phyloP scores from a whole-genome alignment of 495 filamentous ascomycete genomes.

The Talaromyces proteolyticus region DNA sequence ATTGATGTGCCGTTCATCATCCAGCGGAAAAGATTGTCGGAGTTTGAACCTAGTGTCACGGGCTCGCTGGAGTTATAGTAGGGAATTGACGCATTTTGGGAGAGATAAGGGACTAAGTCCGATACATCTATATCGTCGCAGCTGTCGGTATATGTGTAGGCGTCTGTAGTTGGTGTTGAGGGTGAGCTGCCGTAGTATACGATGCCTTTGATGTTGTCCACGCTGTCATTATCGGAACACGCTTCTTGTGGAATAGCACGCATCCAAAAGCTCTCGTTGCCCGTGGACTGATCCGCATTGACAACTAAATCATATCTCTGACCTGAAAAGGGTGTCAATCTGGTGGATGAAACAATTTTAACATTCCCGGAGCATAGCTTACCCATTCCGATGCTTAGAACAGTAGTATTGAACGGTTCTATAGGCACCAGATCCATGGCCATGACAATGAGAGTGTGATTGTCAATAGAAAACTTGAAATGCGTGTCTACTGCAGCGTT shows the following conservation, averaged over 20 bases:
- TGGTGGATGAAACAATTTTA: not conserved
- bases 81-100: not conserved
- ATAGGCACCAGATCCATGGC: slow-evolving; percentile 42
- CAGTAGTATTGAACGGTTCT: slow-evolving; percentile 14
- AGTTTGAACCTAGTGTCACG: slow-evolving; percentile 10
- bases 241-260: slow-evolving; percentile 45
- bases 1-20: slow-evolving; percentile 22
- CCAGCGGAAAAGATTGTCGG: slow-evolving; percentile 16
- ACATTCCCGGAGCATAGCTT: not conserved
- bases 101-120: slow-evolving; percentile 26
- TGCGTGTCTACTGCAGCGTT: slow-evolving; percentile 42
- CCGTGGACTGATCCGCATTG: slow-evolving; percentile 41
- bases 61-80: slow-evolving; percentile 8
- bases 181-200: slow-evolving; percentile 44
- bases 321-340: slow-evolving; percentile 18
- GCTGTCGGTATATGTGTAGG: slow-evolving; percentile 19
- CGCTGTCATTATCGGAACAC: slow-evolving; percentile 35
- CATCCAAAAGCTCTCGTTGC: slow-evolving; percentile 56
- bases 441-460: slow-evolving; percentile 41
- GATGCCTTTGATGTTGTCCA: slow-evolving; percentile 51
- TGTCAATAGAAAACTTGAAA: slow-evolving; percentile 44
- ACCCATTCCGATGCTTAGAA: slow-evolving; percentile 53
- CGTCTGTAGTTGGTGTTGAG: slow-evolving; percentile 23
- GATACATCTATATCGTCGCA: slow-evolving; percentile 27
- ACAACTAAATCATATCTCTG: slow-evolving; percentile 68